Percentiles rank a stretch among this genome's conserved stretches.
These are phyloP conservation scores for Helotiales sp. DNA, from an alignment of 2,329 filamentous ascomycete species.

Conservation along the genomic window DNA sequence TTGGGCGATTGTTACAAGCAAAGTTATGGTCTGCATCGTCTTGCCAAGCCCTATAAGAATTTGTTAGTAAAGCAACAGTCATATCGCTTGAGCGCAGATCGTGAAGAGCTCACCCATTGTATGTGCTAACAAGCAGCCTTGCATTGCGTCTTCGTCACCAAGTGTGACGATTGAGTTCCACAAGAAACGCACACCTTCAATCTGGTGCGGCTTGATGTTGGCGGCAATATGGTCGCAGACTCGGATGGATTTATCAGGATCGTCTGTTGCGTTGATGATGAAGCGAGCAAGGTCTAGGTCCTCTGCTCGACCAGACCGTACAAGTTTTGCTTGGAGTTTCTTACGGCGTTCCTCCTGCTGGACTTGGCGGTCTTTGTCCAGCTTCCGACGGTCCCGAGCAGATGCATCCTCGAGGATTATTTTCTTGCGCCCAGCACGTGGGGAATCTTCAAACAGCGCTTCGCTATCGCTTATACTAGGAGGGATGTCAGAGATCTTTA, in stretches of 20 bases:
- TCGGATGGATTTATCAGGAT: conserved; percentile 61
- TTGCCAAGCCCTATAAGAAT: conserved; percentile 9
- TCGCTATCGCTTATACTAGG: conserved; percentile 9
- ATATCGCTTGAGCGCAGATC: conserved; percentile 46
- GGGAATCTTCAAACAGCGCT: conserved; percentile 11
- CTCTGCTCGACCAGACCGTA: conserved; percentile 42
- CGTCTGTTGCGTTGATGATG: conserved; percentile 67
- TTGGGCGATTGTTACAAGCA: conserved; percentile 74
- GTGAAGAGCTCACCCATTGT: conserved; percentile 88
- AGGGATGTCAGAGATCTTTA: neutral
- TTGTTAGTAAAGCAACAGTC: neutral
- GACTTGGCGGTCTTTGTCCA: conserved; percentile 51
- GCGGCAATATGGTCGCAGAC: conserved; percentile 63
- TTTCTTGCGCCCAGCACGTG: conserved; percentile 38
- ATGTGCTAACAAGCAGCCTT: conserved; percentile 82
- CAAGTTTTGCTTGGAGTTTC: conserved; percentile 48
- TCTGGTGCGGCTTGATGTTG: conserved; percentile 76
- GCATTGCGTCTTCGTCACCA: conserved; percentile 48
- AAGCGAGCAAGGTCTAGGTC: conserved; percentile 48
- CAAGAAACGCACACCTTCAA: conserved; percentile 80
- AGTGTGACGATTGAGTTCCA: conserved; percentile 76
- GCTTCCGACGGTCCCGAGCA: conserved; percentile 50
- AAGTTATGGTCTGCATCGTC: conserved; percentile 56
- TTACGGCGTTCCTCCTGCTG: conserved; percentile 54
- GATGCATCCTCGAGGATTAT: conserved; percentile 47